These are phyloP conservation scores for Hanseniaspora lachancei DNA, from an alignment of 805 yeast genomes.

Conservation along the genomic window DNA sequence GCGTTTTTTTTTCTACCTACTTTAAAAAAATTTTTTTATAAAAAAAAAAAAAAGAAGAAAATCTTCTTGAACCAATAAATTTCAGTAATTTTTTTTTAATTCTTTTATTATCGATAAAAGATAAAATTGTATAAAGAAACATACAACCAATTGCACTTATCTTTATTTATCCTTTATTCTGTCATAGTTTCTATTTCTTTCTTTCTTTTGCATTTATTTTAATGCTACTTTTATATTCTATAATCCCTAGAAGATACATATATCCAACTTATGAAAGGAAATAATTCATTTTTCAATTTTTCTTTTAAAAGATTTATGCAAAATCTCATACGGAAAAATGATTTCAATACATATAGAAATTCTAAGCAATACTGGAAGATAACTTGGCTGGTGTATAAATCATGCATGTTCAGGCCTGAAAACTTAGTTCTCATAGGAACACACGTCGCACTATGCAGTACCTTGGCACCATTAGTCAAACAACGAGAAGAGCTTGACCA, in stretches of 20 bases:
- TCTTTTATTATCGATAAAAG: too few relatives aligned
- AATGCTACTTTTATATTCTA: too few relatives aligned
- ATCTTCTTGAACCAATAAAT: too few relatives aligned
- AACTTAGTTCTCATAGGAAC: not conserved
- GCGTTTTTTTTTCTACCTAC: not conserved
- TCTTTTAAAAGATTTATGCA: conserved; percentile 4
- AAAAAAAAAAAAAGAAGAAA: not conserved
- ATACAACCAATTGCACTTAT: too few relatives aligned
- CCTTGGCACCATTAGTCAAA: not conserved
- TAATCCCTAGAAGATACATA: not conserved
- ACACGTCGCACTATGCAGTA: not conserved
- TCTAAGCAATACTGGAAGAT: conserved; percentile 9
- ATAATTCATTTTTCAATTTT: not conserved
- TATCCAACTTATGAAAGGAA: not conserved
- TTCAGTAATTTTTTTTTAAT: too few relatives aligned
- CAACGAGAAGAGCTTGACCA: not conserved
- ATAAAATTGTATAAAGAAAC: too few relatives aligned
- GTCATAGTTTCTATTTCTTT: too few relatives aligned
- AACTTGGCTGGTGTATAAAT: conserved; percentile 8
- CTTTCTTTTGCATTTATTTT: too few relatives aligned
- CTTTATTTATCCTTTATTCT: too few relatives aligned
- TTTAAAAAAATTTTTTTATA: too few relatives aligned
- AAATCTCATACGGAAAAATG: not conserved
- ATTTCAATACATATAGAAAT: not conserved
- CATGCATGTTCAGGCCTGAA: conserved; percentile 7